These are phyloP conservation scores for Termitomyces sp. DNA, from an alignment of 768 basidiomycete species.

Conservation along the genomic window DNA sequence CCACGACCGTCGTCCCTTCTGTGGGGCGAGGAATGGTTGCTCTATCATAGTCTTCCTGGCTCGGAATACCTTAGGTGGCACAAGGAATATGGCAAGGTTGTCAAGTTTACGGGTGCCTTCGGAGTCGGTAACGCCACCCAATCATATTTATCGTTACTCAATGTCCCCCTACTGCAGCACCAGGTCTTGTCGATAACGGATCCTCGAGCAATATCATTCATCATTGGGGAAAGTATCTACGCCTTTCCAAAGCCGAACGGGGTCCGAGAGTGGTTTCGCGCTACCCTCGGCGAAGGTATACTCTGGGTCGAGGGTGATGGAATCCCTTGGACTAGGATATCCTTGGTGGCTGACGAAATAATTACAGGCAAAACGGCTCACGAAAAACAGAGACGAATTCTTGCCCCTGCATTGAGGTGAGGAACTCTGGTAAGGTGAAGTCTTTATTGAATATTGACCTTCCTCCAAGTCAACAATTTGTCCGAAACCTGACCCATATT, in stretches of 20 bases:
- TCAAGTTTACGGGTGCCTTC: conserved; percentile 51
- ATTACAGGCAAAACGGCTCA: conserved; percentile 47
- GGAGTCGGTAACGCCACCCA: conserved; percentile 26
- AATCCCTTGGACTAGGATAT: neutral
- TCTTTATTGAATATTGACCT: neutral
- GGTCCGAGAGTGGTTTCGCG: conserved; percentile 59
- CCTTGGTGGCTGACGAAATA: neutral
- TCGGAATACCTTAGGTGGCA: conserved; percentile 49
- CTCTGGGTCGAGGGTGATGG: conserved; percentile 60
- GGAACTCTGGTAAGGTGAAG: neutral
- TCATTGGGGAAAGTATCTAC: conserved; percentile 50
- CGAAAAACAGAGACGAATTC: conserved; percentile 44
- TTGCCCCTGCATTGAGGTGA: conserved; percentile 57
- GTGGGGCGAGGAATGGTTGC: conserved; percentile 59
- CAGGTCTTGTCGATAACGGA: conserved; percentile 56
- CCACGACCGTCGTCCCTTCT: conserved; percentile 42
- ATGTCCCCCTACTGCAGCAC: conserved; percentile 31
- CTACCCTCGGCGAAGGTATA: conserved; percentile 56
- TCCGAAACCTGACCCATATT: conserved; percentile 43
- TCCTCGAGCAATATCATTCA: conserved; percentile 44
- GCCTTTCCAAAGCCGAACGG: conserved; percentile 58
- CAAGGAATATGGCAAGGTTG: conserved; percentile 44
- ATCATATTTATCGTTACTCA: conserved; percentile 3
- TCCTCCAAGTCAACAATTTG: conserved; percentile 40
- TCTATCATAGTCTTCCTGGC: conserved; percentile 51